Evolutionary conservation across 495 filamentous ascomycete genomes (phyloP).

Genomic region (Xylaria palmicola): DNA sequence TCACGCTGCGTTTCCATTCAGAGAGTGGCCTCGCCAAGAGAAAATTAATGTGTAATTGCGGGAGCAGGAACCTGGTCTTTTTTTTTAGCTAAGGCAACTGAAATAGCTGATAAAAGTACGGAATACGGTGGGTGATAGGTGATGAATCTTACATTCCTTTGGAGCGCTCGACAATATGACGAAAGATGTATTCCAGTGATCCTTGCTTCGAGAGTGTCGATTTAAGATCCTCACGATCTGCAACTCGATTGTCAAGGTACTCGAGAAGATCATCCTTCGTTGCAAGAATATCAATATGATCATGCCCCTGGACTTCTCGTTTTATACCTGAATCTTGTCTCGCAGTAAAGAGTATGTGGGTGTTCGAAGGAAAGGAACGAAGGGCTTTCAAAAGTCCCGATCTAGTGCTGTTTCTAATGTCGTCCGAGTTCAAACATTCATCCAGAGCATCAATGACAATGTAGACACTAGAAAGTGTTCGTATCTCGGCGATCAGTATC

Average conservation of each 20-base stretch:
- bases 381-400: not conserved
- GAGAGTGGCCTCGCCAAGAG: not conserved
- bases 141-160: not conserved
- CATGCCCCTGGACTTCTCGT: not conserved
- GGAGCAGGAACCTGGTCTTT: not conserved
- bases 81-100: not conserved
- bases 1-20: not conserved
- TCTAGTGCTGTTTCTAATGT: conserved; percentile 1
- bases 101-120: not conserved
- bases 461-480: conserved; percentile 10
- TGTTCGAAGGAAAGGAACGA: not conserved
- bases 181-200: not conserved
- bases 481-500: not conserved
- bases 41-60: not conserved
- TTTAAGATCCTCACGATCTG: not conserved
- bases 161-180: not conserved
- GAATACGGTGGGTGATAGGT: not conserved
- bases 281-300: not conserved
- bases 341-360: not conserved
- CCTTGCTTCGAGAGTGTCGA: not conserved
- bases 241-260: not conserved
- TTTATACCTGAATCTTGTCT: not conserved
- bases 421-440: not conserved
- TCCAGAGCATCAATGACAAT: conserved; percentile 16
- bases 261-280: not conserved